Percentiles rank a stretch among this genome's conserved stretches.
These are phyloP conservation scores for Didymella pomorum DNA, from an alignment of 2,329 filamentous ascomycete species.

Conservation along the genomic window DNA sequence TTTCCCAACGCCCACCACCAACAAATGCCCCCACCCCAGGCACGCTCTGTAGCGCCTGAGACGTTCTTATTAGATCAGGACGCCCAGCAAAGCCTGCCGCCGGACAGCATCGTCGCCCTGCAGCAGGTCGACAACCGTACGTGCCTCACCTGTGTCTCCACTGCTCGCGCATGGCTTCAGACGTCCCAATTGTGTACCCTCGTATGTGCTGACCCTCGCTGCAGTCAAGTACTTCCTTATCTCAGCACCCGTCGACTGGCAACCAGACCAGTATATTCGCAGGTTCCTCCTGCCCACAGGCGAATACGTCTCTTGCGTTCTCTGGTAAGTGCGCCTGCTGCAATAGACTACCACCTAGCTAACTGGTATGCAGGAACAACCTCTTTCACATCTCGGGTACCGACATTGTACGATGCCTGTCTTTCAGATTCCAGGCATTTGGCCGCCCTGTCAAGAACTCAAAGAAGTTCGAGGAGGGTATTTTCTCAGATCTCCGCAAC, in stretches of 20 bases:
- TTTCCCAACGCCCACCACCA: slow-evolving; percentile 66
- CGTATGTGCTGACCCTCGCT: slow-evolving; percentile 41
- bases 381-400: slow-evolving; percentile 99
- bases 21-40: slow-evolving; percentile 86
- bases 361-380: slow-evolving; percentile 74
- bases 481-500: slow-evolving; percentile 98
- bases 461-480: slow-evolving; percentile 99
- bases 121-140: slow-evolving; percentile 98
- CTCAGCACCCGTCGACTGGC: slow-evolving; percentile 97
- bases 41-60: slow-evolving; percentile 77
- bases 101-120: slow-evolving; percentile 94
- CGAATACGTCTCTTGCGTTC: slow-evolving; percentile 97
- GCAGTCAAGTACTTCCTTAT: slow-evolving; percentile 99
- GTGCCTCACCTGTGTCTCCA: slow-evolving; percentile 50
- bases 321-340: slow-evolving; percentile 68
- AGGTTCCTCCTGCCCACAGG: slow-evolving; percentile 94
- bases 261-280: slow-evolving; percentile 93
- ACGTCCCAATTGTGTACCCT: slow-evolving; percentile 8
- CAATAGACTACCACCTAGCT: slow-evolving; percentile 23
- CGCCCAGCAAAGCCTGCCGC: slow-evolving; percentile 93
- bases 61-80: slow-evolving; percentile 98
- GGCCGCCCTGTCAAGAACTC: slow-evolving; percentile 98
- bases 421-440: slow-evolving; percentile 98
- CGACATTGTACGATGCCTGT: slow-evolving; percentile 96
- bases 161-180: slow-evolving; percentile 24